Evolutionary conservation across 306 rosid genomes (phyloP), one percentile per base, ranked within the genome.

Genomic region (Sicyos baderoa): DNA sequence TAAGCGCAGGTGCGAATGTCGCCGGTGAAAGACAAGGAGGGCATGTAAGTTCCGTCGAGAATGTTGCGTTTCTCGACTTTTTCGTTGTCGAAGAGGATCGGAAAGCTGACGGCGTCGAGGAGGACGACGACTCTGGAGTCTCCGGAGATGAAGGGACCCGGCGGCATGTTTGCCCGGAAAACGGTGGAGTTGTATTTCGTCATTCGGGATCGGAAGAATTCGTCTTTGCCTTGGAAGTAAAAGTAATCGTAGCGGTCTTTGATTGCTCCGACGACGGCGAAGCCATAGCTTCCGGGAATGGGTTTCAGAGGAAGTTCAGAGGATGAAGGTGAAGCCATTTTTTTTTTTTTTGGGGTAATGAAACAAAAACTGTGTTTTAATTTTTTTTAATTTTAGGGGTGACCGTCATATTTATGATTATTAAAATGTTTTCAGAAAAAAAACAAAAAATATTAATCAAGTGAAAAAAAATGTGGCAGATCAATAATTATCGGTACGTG

Each of bases 41-140:
- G 91, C 94, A 88, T 91, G 88, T 65, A 91, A 3, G 97, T 91
- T 18, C 97, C 97, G 60, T 80, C 86, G 14, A 91, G 80, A 44
- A 91, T 78, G 75, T 86, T 45, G 0, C 76, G 81, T 32, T 86
- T 91, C 16, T 81, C 79, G 57, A 91, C 93, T 9, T 78, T 88
- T 22, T 44, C 0, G 17, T 25, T 85, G 82, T 91, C 87, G 9
- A 91, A 79, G 52, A 91, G 91, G 22, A 83, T 51, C 0, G 84
- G 87, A 64, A 88, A 91, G 16, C 85, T 88, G 4, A 66, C 6
- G 10, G 82, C 93, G 54, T 91, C 97, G 1, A 91, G 74, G 0
- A 91, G 72, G 11, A 77, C 79, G 2, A 91, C 1, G 77, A 88
- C 97, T 27, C 72, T 72, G 0, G 97, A 67, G 40, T 85, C 65